Evolutionary conservation across 139 green algal genomes (phyloP).

Genomic region (Chlamydomonas urium): DNA sequence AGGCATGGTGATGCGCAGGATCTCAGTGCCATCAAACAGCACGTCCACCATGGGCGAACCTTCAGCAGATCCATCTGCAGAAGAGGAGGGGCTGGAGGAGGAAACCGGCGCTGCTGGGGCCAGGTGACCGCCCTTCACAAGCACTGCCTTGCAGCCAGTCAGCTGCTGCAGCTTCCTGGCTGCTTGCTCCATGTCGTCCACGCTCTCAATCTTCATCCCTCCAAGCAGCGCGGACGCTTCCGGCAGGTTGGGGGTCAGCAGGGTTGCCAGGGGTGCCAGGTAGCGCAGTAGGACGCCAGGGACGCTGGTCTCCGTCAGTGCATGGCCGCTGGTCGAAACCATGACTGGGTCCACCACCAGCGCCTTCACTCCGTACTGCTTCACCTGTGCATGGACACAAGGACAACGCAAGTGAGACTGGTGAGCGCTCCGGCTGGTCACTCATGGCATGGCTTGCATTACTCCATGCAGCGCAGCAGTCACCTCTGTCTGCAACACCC

Average conservation of each 20-base stretch:
- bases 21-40: slow-evolving; percentile 72
- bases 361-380: slow-evolving; percentile 13
- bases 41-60: slow-evolving; percentile 58
- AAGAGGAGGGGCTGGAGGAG: background rate
- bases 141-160: slow-evolving; percentile 56
- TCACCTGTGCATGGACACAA: slow-evolving; percentile 19
- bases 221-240: slow-evolving; percentile 76
- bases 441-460: too few species aligned
- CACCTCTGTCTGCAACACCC: too few species aligned
- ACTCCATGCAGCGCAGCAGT: too few species aligned
- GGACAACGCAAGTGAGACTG: too few species aligned
- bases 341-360: slow-evolving; percentile 95
- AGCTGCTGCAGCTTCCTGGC: slow-evolving; percentile 53
- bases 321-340: slow-evolving; percentile 81
- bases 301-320: slow-evolving; percentile 59
- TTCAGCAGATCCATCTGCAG: background rate
- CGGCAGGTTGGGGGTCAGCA: slow-evolving; percentile 88
- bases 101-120: background rate
- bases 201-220: slow-evolving; percentile 28
- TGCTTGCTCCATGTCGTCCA: slow-evolving; percentile 62
- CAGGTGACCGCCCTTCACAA: slow-evolving; percentile 92
- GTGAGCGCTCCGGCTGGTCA: too few species aligned
- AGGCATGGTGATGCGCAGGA: slow-evolving; percentile 44
- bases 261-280: slow-evolving; percentile 74
- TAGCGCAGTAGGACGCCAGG: slow-evolving; percentile 43